Conservation (phyloP, 2,329 filamentous ascomycete genomes). For the Trichoderma sp. region DNA sequence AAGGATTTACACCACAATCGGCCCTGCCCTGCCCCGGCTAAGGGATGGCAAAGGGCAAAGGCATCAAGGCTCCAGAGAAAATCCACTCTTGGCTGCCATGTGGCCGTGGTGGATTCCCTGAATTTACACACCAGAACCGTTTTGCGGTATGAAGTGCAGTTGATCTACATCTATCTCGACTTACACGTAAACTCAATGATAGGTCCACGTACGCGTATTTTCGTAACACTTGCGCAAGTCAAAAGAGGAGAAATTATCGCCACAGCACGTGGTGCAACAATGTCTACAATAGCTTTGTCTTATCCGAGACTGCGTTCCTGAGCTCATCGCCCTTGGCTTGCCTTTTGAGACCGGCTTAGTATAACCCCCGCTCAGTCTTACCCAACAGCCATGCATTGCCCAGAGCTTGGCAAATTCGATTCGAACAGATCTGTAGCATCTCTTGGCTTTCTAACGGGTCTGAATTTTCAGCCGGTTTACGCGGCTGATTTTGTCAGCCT, state of each 20-base stretch:
- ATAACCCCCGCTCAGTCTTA: neutral
- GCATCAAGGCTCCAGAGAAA: neutral
- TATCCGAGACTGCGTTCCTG: neutral
- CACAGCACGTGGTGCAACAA: slow-evolving; percentile 17
- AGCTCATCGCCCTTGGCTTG: neutral
- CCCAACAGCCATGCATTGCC: neutral
- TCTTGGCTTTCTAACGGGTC: neutral
- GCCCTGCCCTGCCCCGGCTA: slow-evolving; percentile 12
- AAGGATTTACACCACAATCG: slow-evolving; percentile 23
- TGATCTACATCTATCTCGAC: neutral
- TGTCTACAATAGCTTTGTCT: neutral
- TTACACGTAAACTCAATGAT: neutral
- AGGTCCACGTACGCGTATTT: neutral
- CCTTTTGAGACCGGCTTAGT: neutral
- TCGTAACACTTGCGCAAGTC: neutral
- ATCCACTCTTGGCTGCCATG: slow-evolving; percentile 17
- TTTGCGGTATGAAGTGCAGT: neutral
- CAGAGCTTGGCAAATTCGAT: neutral
- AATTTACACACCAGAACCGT: neutral
- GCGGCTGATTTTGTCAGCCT: neutral
- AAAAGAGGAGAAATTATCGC: neutral
- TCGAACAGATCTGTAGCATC: neutral
- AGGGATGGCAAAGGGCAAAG: neutral
- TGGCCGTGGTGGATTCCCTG: slow-evolving; percentile 1
- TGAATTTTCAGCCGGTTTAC: neutral